A percentile compares a stretch with the other conserved stretches of the same genome.
phyloP scores from a whole-genome alignment of 768 basidiomycete species.

The Xerocomus spinulosus region DNA sequence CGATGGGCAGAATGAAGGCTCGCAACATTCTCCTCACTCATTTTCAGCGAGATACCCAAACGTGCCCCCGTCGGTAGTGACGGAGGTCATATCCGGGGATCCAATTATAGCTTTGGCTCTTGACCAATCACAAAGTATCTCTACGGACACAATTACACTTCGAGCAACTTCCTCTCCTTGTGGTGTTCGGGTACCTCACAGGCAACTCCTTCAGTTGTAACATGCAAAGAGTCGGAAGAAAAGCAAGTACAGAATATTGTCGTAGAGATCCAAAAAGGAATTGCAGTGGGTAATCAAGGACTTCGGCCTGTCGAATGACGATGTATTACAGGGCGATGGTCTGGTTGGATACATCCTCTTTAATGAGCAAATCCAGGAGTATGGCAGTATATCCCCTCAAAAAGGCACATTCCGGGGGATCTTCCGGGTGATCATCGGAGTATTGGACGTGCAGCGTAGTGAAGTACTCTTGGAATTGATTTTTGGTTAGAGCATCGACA shows the following conservation, averaged over 20 bases:
- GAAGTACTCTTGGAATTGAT: conserved; percentile 49
- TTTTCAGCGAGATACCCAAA: conserved; percentile 91
- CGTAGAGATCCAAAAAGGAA: conserved; percentile 41
- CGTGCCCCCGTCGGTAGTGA: conserved; percentile 50
- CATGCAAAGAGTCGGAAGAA: conserved; percentile 14
- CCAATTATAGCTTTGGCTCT: conserved; percentile 72
- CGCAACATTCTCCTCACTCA: conserved; percentile 87
- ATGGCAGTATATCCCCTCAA: conserved; percentile 73
- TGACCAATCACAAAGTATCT: conserved; percentile 47
- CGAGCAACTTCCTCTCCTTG: conserved; percentile 40
- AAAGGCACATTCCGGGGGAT: conserved; percentile 42
- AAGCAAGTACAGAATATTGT: conserved; percentile 28
- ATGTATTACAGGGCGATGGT: conserved; percentile 27
- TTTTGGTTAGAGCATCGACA: conserved; percentile 50
- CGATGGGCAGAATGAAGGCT: conserved; percentile 67
- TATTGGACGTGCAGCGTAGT: conserved; percentile 45
- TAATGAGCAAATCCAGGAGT: conserved; percentile 54
- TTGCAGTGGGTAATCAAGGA: conserved; percentile 34
- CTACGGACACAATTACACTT: conserved; percentile 53
- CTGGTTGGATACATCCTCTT: conserved; percentile 31
- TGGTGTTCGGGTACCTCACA: conserved; percentile 2
- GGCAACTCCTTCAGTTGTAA: conserved; percentile 4
- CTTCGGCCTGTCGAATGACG: conserved; percentile 26
- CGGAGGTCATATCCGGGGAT: conserved; percentile 20
- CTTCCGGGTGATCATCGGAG: conserved; percentile 11